Evolutionary conservation across 208 protist genomes (phyloP), one percentile per base, ranked within the genome.

Genomic region (Trypanosoma melophagium): DNA sequence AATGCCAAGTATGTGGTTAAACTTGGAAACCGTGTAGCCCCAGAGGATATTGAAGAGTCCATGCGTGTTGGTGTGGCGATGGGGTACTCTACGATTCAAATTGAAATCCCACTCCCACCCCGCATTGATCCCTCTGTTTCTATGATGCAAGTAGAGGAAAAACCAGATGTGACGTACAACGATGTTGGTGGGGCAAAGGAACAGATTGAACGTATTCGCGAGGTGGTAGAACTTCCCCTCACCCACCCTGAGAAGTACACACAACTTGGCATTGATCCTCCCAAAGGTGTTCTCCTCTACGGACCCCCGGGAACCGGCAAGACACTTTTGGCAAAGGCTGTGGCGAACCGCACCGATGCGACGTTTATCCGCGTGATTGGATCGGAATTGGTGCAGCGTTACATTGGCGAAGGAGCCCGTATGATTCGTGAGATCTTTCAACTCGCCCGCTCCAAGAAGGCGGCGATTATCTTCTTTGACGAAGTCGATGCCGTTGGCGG

Each of bases 391-490:
- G 98, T 99, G 54, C 98, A 99, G 79, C 98, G 98, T 50, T 99
- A 99, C 84, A 98, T 99, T 41, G 99, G 99, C 60, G 98, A 99
- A 76, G 98, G 98, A 41, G 99, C 98, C 14, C 81, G 98, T 31
- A 99, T 99, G 97, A 98, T 99, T 24, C 90, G 99, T 57, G 99
- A 99, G 79, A 88, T 99, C 16, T 99, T 99, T 80, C 97, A 99
- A 84, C 97, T 99, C 67, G 99, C 99, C 5, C 79, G 98, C 38
- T 95, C 92, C 3, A 99, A 99, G 79, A 99, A 99, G 84, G 97
- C 98, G 58, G 98, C 97, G 75, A 99, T 99, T 64, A 99, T 99
- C 72, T 99, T 99, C 81, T 99, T 99, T 77, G 99, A 99, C 77
- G 99, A 99, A 87, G 96, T 99, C 25, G 99, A 99, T 76, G 99